Evolutionary conservation across 192 early-diverging fungal genomes (phyloP), one percentile per base, ranked within the genome.

Genomic region (Spinellus fusiger): DNA sequence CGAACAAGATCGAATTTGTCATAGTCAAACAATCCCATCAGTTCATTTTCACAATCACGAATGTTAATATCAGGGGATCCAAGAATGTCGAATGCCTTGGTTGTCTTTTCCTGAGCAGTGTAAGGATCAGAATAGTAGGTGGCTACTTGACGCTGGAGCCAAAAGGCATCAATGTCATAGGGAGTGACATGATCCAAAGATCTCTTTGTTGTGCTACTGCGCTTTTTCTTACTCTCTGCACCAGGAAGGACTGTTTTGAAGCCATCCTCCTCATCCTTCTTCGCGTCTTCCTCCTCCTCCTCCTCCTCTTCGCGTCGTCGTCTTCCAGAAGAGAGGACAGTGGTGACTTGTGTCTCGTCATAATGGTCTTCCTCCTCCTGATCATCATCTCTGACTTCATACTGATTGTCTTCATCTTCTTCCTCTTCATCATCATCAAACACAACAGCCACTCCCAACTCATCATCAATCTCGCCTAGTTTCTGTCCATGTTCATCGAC

Each of bases 351-450:
- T 23, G 80, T 79, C n/a, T n/a, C n/a, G n/a, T n/a, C n/a, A n/a
- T n/a, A n/a, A n/a, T n/a, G n/a, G 29, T 77, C 75, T 25, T 84
- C 84, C 0, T 80, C 80, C 0, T 84, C 82, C 25, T 88, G 86
- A 0, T 68, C 80, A n/a, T 84, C 86, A 8, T 73, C 71, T 48
- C 54, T 64, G 4, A 78, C 73, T 60, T 86, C 84, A 53, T 80
- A 77, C 44, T 84, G 78, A 49, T 85, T 87, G 34, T 81, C 83
- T 26, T 76, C 86, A 50, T 89, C 89, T 15, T 91, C 89, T 5
- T 90, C 88, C 18, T 97, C 94, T 12, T 95, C 92, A 15, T 94
- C 93, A 48, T 94, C 95, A 61, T 94, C 95, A 74, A 99, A 96
- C 1, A 94, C 89, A 15, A 98, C 95, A 3, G 95, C 94, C 16